A percentile compares a stretch with the other conserved stretches of the same genome.
phyloP scores from a whole-genome alignment of 2,329 filamentous ascomycete genomes.

The Coniochaeta sp. region DNA sequence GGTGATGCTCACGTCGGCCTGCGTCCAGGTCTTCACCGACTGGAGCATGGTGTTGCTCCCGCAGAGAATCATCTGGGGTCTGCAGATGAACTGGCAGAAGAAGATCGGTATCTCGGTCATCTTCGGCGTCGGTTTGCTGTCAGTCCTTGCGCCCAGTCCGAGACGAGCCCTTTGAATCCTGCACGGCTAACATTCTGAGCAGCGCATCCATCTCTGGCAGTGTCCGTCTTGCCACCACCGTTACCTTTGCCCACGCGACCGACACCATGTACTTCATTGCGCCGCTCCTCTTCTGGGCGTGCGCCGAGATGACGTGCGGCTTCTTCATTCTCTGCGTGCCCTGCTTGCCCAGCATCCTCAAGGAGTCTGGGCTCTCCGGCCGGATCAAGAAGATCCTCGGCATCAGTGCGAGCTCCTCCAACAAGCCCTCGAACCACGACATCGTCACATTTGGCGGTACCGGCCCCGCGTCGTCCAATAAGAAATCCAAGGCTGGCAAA shows the following conservation, averaged over 20 bases:
- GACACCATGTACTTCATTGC: constrained; percentile 28
- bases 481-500: background rate
- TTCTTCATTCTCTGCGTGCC: constrained; percentile 22
- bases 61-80: constrained; percentile 15
- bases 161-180: too few relatives aligned
- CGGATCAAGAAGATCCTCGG: constrained; percentile 9
- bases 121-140: constrained; percentile 19
- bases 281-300: constrained; percentile 31
- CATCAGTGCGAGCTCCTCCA: constrained; percentile 5
- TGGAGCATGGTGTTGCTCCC: constrained; percentile 17
- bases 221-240: constrained; percentile 8
- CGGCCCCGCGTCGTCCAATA: background rate
- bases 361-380: constrained; percentile 9
- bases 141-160: too few relatives aligned
- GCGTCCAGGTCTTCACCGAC: constrained; percentile 17
- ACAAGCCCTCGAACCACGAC: background rate
- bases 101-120: constrained; percentile 16
- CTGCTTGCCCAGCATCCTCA: constrained; percentile 4
- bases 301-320: constrained; percentile 33
- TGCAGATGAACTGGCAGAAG: constrained; percentile 15
- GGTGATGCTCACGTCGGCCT: constrained; percentile 11
- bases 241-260: constrained; percentile 17
- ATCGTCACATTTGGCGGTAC: too few relatives aligned
- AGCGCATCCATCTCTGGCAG: background rate
- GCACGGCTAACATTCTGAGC: too few relatives aligned